phyloP scores from a whole-genome alignment of 1,139 yeast species.

The Lodderomyces metapsilosis region DNA sequence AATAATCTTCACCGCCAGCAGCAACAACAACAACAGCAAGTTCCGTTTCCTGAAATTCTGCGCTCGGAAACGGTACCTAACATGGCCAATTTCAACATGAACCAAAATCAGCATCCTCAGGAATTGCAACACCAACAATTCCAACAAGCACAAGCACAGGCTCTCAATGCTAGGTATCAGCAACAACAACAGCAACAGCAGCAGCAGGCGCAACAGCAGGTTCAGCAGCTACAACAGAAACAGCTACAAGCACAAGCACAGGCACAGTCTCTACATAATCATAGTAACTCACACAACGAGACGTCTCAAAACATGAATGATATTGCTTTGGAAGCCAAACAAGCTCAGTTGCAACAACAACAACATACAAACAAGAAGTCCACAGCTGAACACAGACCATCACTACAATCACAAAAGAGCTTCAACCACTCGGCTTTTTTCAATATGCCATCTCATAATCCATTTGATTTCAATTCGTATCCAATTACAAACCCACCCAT shows the following conservation, averaged over 20 bases:
- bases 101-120: background rate
- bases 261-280: constrained; percentile 2
- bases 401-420: constrained; percentile 2
- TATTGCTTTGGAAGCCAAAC: background rate
- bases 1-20: background rate
- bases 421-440: background rate
- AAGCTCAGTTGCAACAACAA: background rate
- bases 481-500: constrained; percentile 68
- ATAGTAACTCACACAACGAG: background rate
- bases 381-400: background rate
- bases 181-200: constrained; percentile 1
- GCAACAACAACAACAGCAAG: background rate
- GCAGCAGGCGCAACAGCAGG: constrained; percentile 5
- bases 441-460: constrained; percentile 24
- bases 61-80: background rate
- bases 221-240: background rate
- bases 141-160: constrained; percentile 1
- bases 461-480: constrained; percentile 46
- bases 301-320: background rate
- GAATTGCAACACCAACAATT: background rate
- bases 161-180: constrained; percentile 1
- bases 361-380: constrained; percentile 2
- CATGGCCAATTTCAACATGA: background rate
- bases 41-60: constrained; percentile 1
- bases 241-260: constrained; percentile 6